Base-by-base conservation (phyloP, 257 asterid species). In the Solanum paucissectum region DNA sequence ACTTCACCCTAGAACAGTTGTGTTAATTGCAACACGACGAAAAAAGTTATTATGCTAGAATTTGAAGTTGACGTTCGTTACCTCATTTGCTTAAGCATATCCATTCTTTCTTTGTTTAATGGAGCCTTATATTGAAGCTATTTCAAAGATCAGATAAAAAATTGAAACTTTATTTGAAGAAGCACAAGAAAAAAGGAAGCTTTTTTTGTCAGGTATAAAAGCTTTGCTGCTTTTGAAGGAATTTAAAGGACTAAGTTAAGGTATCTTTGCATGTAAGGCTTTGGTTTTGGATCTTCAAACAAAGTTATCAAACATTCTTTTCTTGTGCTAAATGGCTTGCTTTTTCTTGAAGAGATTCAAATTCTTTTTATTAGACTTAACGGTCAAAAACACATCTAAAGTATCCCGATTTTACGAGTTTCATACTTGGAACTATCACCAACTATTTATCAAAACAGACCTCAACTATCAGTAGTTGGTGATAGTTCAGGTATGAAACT, bases 21-120 rank as follows among this genome's bases (percentile, higher is more conserved):
- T 58, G 38, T 44, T 23, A 73, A 85, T 76, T 42, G 83, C 40
- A 62, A 69, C 46, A 12, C 5, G 23, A 4, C 7, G 32, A 8
- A 33, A 23, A 75, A 87, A 27, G 20, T 33, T 37, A 6, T 6
- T 29, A 86, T 32, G 77, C 64, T 44, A 69, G 82, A 86, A 69
- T 16, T 86, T 72, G 84, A 69, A 44, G 81, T 58, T 18, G n/a
- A 5, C 18, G 55, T 11, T 23, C 3, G 8, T 87, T 91, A 95
- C 98, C 98, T 94, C 88, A 94, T 91, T 87, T 94, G 97, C 92
- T 85, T 94, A 68, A 92, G 71, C 89, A 91, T 91, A 89, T 86
- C 84, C 89, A 21, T 94, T 98, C 95, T 94, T 94, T 68, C 21
- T 85, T 77, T 74, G 60, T 74, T 38, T 83, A 86, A 42, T 29